A percentile compares a stretch with the other conserved stretches of the same genome.
Evolutionary conservation across 345 rosid species (phyloP).

Genomic region (Schrenkiella parvula): DNA sequence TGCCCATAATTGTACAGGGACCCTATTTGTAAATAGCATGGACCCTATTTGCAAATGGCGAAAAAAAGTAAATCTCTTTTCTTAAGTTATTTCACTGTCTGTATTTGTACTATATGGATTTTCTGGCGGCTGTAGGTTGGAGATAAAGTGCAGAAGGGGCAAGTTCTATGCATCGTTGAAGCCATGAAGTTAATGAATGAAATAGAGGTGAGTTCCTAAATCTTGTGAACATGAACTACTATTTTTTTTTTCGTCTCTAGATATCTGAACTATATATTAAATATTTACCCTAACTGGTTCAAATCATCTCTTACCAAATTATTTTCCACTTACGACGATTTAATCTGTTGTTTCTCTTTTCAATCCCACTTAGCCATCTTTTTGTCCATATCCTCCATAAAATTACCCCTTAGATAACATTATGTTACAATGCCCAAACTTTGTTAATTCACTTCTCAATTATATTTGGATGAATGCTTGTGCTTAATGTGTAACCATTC

Average conservation of each 20-base stretch:
- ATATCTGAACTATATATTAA: neutral
- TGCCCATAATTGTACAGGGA: neutral
- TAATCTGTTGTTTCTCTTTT: neutral
- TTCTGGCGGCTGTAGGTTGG: slow-evolving; percentile 51
- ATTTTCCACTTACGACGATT: neutral
- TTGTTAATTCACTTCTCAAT: neutral
- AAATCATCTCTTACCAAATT: neutral
- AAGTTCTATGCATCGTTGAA: slow-evolving; percentile 77
- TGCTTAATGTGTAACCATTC: neutral
- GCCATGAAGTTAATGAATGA: slow-evolving; percentile 98
- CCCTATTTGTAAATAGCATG: neutral
- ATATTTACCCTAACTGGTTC: neutral
- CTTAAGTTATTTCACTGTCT: neutral
- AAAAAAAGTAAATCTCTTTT: neutral
- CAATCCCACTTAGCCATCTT: neutral
- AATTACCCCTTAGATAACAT: neutral
- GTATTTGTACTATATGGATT: neutral
- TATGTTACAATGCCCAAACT: neutral
- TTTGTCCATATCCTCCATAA: neutral
- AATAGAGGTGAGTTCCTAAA: slow-evolving; percentile 60
- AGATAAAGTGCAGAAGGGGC: slow-evolving; percentile 94
- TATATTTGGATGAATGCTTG: neutral
- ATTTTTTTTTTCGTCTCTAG: neutral
- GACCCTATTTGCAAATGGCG: neutral
- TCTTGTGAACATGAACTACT: neutral